Percentiles rank a stretch among this genome's conserved stretches.
Conservation (phyloP, 257 asterid genomes). For the Solanum rostratum region DNA sequence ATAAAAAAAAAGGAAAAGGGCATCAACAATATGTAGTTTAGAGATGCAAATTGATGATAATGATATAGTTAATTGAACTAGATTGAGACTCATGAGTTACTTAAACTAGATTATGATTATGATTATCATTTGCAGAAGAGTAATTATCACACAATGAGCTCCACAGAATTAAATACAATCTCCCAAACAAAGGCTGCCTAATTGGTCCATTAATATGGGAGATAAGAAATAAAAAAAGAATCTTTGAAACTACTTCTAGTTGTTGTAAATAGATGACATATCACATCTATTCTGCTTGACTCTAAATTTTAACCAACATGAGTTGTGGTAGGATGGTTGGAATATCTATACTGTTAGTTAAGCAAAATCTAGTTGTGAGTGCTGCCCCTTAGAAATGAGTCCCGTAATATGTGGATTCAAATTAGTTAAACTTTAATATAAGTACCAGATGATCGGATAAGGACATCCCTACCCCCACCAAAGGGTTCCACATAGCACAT, state of each 20-base stretch:
- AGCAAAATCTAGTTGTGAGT: not conserved
- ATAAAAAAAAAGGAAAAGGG: too few species aligned
- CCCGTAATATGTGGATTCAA: too few species aligned
- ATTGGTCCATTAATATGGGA: not conserved
- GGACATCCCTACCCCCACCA: slow-evolving; percentile 1
- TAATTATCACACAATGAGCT: not conserved
- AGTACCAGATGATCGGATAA: not conserved
- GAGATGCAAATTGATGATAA: not conserved
- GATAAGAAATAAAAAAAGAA: not conserved
- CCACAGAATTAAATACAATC: not conserved
- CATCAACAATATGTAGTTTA: not conserved
- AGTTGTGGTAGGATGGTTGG: not conserved
- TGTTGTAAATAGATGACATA: not conserved
- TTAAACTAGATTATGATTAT: not conserved
- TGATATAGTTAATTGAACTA: not conserved
- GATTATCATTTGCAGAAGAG: not conserved
- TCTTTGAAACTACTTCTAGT: not conserved
- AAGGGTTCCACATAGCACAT: slow-evolving; percentile 49
- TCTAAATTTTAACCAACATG: not conserved
- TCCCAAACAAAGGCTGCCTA: not conserved
- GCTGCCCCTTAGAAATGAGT: not conserved
- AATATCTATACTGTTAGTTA: not conserved
- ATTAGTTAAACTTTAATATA: not conserved
- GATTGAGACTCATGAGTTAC: not conserved
- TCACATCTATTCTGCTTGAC: not conserved